These are phyloP conservation scores for Sarocladium brachiariae DNA, from an alignment of 2,329 filamentous ascomycete genomes.

Conservation along the genomic window DNA sequence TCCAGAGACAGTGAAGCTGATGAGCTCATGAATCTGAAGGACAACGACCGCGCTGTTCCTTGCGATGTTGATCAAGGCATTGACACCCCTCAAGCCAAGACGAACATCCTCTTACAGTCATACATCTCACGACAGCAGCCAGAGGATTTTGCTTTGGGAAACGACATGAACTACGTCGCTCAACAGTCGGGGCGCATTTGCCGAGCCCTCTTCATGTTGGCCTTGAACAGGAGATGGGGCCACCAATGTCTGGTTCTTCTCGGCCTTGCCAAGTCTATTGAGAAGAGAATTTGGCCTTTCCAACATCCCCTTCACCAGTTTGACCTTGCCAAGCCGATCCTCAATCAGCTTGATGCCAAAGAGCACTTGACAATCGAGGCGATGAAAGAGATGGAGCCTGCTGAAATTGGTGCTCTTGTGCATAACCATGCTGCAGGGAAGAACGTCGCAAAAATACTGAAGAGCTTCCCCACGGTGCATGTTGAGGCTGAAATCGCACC, in stretches of 20 bases:
- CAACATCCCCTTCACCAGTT: slow-evolving; percentile 95
- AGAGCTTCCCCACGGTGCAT: slow-evolving; percentile 86
- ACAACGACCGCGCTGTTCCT: slow-evolving; percentile 54
- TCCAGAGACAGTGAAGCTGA: slow-evolving; percentile 84
- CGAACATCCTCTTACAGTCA: slow-evolving; percentile 88
- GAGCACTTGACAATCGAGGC: slow-evolving; percentile 69
- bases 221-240: slow-evolving; percentile 89
- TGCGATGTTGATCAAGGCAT: slow-evolving; percentile 73
- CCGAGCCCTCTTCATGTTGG: slow-evolving; percentile 93
- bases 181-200: slow-evolving; percentile 95
- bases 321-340: slow-evolving; percentile 74
- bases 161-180: slow-evolving; percentile 89
- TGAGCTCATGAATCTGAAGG: slow-evolving; percentile 68
- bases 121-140: slow-evolving; percentile 84
- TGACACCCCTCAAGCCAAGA: slow-evolving; percentile 76
- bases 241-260: slow-evolving; percentile 88
- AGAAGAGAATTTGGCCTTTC: slow-evolving; percentile 91
- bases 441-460: slow-evolving; percentile 72
- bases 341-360: slow-evolving; percentile 81
- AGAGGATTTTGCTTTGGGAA: slow-evolving; percentile 89
- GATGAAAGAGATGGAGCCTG: slow-evolving; percentile 85
- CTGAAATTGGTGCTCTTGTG: slow-evolving; percentile 84
- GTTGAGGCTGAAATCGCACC: slow-evolving; percentile 94
- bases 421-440: slow-evolving; percentile 85
- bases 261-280: slow-evolving; percentile 92